These are phyloP conservation scores for Lithohypha guttulata DNA, from an alignment of 2,329 filamentous ascomycete species.

Conservation along the genomic window DNA sequence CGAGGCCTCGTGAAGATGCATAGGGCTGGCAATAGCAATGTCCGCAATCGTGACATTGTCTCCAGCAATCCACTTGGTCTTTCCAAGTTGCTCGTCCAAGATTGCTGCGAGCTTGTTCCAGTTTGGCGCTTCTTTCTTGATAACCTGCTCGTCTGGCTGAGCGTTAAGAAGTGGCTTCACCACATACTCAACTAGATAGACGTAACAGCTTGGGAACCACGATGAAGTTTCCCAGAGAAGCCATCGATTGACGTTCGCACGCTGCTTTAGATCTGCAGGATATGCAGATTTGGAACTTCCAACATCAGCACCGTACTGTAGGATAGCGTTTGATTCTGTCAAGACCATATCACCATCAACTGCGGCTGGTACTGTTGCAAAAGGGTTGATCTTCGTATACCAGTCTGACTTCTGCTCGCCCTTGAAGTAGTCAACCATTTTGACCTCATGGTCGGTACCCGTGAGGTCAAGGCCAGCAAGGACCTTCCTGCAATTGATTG, in stretches of 20 bases:
- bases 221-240: conserved; percentile 33
- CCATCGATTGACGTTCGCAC: conserved; percentile 32
- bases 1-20: conserved; percentile 29
- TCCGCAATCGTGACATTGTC: conserved; percentile 32
- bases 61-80: conserved; percentile 31
- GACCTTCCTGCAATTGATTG: conserved; percentile 34
- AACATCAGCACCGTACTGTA: conserved; percentile 32
- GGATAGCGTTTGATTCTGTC: conserved; percentile 35
- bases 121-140: conserved; percentile 27
- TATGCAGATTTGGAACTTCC: conserved; percentile 25
- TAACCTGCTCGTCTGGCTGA: conserved; percentile 27
- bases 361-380: conserved; percentile 31
- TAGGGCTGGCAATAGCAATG: conserved; percentile 31
- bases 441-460: conserved; percentile 27
- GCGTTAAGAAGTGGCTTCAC: conserved; percentile 31
- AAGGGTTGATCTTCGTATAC: conserved; percentile 21
- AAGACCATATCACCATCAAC: conserved; percentile 30
- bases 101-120: conserved; percentile 30
- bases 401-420: conserved; percentile 29
- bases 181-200: conserved; percentile 32
- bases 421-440: conserved; percentile 32
- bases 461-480: conserved; percentile 31
- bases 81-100: conserved; percentile 28
- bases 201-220: conserved; percentile 33
- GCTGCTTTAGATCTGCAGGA: conserved; percentile 30